Evolutionary conservation across 495 filamentous ascomycete genomes (phyloP).

Genomic region (Pyronema omphalodes): DNA sequence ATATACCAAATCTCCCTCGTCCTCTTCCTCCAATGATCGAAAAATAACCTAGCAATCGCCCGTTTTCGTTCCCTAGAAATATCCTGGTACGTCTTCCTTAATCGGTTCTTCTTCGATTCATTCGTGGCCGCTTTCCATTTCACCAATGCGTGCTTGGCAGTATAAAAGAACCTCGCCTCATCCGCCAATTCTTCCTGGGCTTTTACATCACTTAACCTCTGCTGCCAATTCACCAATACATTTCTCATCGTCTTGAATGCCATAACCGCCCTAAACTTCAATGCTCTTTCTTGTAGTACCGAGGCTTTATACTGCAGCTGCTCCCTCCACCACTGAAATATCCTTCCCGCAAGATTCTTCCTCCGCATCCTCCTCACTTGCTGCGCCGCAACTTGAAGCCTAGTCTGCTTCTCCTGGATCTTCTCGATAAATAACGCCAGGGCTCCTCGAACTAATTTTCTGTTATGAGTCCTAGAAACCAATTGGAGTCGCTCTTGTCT

Average conservation of each 20-base stretch:
- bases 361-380: not conserved
- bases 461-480: not conserved
- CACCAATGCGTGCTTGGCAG: conserved; percentile 6
- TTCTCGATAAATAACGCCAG: not conserved
- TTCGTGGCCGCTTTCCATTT: conserved; percentile 13
- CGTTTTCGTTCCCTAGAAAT: conserved; percentile 11
- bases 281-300: not conserved
- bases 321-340: not conserved
- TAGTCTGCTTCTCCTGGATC: not conserved
- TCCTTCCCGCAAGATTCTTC: not conserved
- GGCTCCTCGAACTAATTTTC: not conserved
- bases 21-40: not conserved
- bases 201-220: conserved; percentile 3
- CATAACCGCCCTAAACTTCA: not conserved
- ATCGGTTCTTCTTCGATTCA: conserved; percentile 6
- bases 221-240: conserved; percentile 8
- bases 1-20: not conserved
- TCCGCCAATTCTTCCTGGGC: conserved; percentile 14
- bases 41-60: conserved; percentile 4
- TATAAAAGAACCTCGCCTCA: conserved; percentile 21
- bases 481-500: conserved; percentile 3
- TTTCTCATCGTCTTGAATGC: not conserved
- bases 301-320: not conserved
- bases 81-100: conserved; percentile 16
- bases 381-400: not conserved